These are phyloP conservation scores for Botrytis fabae DNA, from an alignment of 2,329 filamentous ascomycete genomes.

Conservation along the genomic window DNA sequence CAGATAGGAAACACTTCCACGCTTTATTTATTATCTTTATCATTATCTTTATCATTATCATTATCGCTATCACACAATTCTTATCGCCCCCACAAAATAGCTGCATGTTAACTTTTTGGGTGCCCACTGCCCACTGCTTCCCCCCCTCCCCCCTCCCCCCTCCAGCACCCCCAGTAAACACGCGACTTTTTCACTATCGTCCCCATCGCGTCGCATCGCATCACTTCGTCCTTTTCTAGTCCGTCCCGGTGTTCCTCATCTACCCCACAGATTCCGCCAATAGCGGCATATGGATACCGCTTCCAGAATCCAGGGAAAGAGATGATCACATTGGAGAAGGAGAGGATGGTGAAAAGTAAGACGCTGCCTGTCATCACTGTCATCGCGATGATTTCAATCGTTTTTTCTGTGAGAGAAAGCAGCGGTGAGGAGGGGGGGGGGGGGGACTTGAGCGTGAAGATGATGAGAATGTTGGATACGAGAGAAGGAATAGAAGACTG, in stretches of 20 bases:
- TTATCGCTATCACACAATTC: not conserved
- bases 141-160: not conserved
- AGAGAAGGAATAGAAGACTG: not conserved
- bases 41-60: not conserved
- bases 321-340: not conserved
- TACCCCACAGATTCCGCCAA: not conserved
- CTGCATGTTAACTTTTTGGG: not conserved
- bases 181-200: not conserved
- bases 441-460: not conserved
- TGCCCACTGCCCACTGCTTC: not conserved
- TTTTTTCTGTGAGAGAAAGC: not conserved
- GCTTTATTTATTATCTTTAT: not conserved
- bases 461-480: not conserved
- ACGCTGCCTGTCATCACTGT: not conserved
- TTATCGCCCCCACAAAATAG: not conserved
- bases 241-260: not conserved
- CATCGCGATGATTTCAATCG: not conserved
- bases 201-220: not conserved
- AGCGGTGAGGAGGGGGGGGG: not conserved
- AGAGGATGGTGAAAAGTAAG: not conserved
- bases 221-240: not conserved
- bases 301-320: not conserved
- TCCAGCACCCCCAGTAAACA: not conserved
- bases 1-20: not conserved
- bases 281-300: slow-evolving; percentile 6